Evolutionary conservation across 2,329 filamentous ascomycete genomes (phyloP), one percentile per base, ranked within the genome.

Genomic region (Cladosporium sp.): DNA sequence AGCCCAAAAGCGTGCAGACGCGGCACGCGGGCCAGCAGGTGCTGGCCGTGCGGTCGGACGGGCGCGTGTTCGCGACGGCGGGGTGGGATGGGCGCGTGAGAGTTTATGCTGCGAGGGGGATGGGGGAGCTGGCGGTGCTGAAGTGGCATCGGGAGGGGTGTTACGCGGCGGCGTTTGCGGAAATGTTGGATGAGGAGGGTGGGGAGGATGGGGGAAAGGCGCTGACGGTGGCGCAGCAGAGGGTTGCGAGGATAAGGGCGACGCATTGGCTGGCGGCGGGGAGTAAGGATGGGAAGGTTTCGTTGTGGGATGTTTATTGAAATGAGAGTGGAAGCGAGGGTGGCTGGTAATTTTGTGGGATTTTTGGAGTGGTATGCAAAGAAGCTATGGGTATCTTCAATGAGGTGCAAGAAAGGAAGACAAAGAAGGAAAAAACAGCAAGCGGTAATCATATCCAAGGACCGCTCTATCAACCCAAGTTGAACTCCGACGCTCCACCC

Each of bases 101-200:
- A 8, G 83, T 97, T 1, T 98, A 97, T 68, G 73, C 79, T 45
- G 72, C 79, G 43, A 89, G 86, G 69, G 86, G 83, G 0, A 78
- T 97, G 76, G 87, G 85, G 63, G 91, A 97, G 69, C 70, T 97
- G 9, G 93, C 92, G 0, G 89, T 96, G 51, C 73, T 97, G 58
- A 95, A 95, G 70, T 97, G 92, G 92, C 93, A 97, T 70, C 84
- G 86, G 60, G 85, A 87, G 32, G 91, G 91, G 1, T 91, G 89
- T 58, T 96, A 93, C 71, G 81, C 88, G 3, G 79, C 88, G 14
- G 84, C 82, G 0, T 95, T 97, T 72, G 84, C 77, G 0, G 61
- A 72, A 2, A 60, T 80, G 2, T 10, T 51, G 8, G 43, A 51
- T 9, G 40, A 22, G 8, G 43, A 35, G 22, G 46, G 13, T n/a